phyloP scores from a whole-genome alignment of 306 rosid genomes.

The Quercus robur region DNA sequence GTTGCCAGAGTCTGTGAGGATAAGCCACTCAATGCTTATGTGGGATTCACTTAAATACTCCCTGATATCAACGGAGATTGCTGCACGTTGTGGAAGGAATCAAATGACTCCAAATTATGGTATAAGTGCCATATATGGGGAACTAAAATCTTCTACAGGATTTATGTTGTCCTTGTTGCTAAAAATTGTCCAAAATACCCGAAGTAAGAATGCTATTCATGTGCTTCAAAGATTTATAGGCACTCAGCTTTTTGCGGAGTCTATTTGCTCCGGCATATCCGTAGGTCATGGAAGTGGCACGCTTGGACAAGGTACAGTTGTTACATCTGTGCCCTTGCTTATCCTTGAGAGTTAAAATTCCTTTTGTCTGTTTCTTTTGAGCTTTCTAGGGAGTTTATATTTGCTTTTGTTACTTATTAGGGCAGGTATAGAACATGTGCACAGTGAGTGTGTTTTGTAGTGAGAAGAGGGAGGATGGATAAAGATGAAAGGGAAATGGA shows the following conservation, averaged over 20 bases:
- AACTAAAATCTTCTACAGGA: conserved; percentile 82
- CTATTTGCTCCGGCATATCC: conserved; percentile 68
- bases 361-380: conserved; percentile 1
- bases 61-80: conserved; percentile 82
- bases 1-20: conserved; percentile 42
- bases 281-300: conserved; percentile 21
- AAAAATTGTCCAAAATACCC: conserved; percentile 63
- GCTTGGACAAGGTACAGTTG: conserved; percentile 55
- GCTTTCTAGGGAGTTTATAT: not conserved
- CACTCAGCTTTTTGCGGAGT: conserved; percentile 66
- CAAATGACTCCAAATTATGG: conserved; percentile 61
- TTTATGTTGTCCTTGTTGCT: conserved; percentile 71
- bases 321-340: conserved; percentile 15
- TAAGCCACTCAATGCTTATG: conserved; percentile 78
- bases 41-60: conserved; percentile 94
- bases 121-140: conserved; percentile 65
- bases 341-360: conserved; percentile 3
- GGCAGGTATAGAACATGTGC: not conserved
- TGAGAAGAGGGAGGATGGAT: not conserved
- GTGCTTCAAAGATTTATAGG: conserved; percentile 85
- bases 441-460: not conserved
- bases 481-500: not conserved
- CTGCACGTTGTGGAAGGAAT: conserved; percentile 76
- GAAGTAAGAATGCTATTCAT: conserved; percentile 63
- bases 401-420: not conserved